Evolutionary conservation across 1,139 yeast species (phyloP).

Genomic region (Hanseniaspora sp.): DNA sequence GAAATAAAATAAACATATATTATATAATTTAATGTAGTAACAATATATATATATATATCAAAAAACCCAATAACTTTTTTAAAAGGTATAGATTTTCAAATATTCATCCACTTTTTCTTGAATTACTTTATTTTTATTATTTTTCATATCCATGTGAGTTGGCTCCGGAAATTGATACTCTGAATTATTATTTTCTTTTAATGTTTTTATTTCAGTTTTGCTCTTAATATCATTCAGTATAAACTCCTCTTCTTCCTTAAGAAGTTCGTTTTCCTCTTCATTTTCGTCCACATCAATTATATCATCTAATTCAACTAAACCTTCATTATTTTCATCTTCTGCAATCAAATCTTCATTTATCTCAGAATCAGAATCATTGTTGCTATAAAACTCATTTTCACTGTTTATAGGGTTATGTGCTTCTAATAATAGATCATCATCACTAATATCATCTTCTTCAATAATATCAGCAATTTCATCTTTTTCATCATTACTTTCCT

Average conservation of each 20-base stretch:
- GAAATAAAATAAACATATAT: no score
- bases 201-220: neutral
- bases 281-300: neutral
- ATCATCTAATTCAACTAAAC: no score
- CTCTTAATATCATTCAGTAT: neutral
- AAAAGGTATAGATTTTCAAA: conserved; percentile 3
- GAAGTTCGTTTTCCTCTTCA: neutral
- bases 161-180: conserved; percentile 11
- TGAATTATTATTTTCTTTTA: neutral
- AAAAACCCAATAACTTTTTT: neutral
- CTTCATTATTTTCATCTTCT: neutral
- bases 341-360: neutral
- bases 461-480: neutral
- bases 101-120: neutral
- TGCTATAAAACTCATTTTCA: neutral
- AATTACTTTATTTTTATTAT: neutral
- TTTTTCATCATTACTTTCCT: neutral
- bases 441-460: neutral
- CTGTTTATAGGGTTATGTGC: neutral
- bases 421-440: neutral
- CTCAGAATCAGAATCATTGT: neutral
- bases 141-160: neutral
- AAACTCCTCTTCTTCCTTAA: conserved; percentile 4
- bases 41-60: no score
- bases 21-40: no score